These are phyloP conservation scores for Mycosphaerelloides madeirae DNA, from an alignment of 2,329 filamentous ascomycete species.

Conservation along the genomic window DNA sequence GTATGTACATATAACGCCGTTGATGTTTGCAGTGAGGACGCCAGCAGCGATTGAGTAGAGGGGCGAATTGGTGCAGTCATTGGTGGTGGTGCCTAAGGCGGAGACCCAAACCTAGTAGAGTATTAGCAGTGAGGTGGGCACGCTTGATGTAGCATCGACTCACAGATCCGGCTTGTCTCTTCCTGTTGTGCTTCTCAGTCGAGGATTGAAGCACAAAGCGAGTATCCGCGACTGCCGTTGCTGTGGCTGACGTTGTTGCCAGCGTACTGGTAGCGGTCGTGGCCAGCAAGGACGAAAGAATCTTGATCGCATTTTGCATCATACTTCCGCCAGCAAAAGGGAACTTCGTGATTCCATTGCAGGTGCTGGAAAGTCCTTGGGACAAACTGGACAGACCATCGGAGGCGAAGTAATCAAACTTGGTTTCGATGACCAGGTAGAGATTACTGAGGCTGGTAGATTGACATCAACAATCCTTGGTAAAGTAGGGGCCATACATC, in stretches of 20 bases:
- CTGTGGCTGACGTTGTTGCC: constrained; percentile 3
- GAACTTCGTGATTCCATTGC: too few relatives aligned
- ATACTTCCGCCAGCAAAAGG: too few relatives aligned
- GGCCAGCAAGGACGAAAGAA: not conserved
- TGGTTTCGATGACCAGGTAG: too few relatives aligned
- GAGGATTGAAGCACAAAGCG: constrained; percentile 18
- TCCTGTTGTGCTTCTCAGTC: constrained; percentile 7
- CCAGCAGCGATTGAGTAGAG: constrained; percentile 26
- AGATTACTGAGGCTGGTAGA: too few relatives aligned
- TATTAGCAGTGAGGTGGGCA: not conserved
- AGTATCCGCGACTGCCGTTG: constrained; percentile 7
- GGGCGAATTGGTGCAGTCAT: constrained; percentile 27
- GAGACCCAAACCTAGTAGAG: constrained; percentile 19
- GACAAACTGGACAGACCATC: too few relatives aligned
- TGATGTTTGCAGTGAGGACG: constrained; percentile 24
- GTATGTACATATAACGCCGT: constrained; percentile 25
- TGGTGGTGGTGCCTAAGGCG: constrained; percentile 27
- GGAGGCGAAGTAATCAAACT: too few relatives aligned
- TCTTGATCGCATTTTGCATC: not conserved
- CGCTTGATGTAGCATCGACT: not conserved
- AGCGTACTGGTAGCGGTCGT: not conserved
- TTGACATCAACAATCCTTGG: too few relatives aligned
- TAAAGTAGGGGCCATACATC: too few relatives aligned
- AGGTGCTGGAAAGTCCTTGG: too few relatives aligned
- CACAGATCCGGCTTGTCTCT: constrained; percentile 19